Evolutionary conservation across 2,329 filamentous ascomycete species (phyloP), one percentile per base, ranked within the genome.

Genomic region (Ustulina deusta): DNA sequence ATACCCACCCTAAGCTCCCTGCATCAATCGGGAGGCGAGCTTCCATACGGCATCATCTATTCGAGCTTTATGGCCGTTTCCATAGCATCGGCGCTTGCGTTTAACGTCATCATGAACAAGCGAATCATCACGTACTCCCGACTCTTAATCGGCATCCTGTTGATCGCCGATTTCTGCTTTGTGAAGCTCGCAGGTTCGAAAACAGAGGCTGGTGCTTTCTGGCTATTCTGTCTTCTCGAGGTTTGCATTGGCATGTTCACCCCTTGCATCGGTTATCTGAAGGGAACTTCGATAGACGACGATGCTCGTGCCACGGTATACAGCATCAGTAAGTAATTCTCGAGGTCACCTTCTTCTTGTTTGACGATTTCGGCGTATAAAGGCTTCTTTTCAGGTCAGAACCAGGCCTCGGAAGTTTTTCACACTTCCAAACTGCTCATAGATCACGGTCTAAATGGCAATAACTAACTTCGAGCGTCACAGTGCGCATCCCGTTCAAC

Each of bases 221-320:
- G 84, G 83, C 81, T 81, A 7, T 87, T 90, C 72, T 87, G 85
- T 72, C 68, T 87, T 0, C 84, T 89, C 61, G 87, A 90, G 74
- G 78, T 80, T 11, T 87, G 85, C 73, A 83, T 89, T 25, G 87
- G 87, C 5, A 79, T 85, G 40, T 90, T 89, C 72, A 89, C 82
- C 72, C 87, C 87, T 0, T 83, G 81, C 65, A 86, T 88, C 75
- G 84, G 82, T 0, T 84, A 83, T 56, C 73, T 89, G 61, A 89
- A 89, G 75, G 74, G 72, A 3, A 72, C 66, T 9, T 46, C 77
- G 54, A 71, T 77, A n/a, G 82, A 86, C 1, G 86, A 90, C 73
- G 81, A 81, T 1, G 79, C 83, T 27, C 80, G 87, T 49, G 85
- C 83, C 2, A 83, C 82, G 49, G 81, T 89, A 17, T 90, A 90